Base-by-base conservation (phyloP, 306 rosid species). In the Dryas alaskensis region DNA sequence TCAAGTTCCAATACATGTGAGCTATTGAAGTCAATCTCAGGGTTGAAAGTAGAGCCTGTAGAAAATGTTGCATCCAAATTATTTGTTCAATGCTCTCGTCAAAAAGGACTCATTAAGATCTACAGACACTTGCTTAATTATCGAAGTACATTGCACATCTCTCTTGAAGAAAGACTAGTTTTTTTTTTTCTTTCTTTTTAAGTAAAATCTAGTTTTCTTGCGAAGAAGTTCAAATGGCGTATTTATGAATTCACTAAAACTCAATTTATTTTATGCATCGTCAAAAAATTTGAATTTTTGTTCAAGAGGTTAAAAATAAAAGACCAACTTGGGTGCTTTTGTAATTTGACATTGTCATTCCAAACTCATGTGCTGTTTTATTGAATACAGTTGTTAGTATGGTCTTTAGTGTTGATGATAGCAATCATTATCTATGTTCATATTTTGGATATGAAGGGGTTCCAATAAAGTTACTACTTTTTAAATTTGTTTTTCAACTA, bases 11-110 rank as follows among this genome's bases (percentile, higher is more conserved):
- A 78, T 83, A 92, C 99, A 54, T 84, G 97, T 74, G 96, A 89
- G 59, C 92, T 94, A 80, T 67, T 94, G 59, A 89, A 86, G 87
- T 92, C 99, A 70, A 89, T 94, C 77, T 77, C 96, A 40, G 95
- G 90, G 45, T 77, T 94, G 83, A 94, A 88, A 83, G 97, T 94
- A 73, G 86, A 79, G 73, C 96, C 99, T 8, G 93, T 94, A 69
- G 97, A 94, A 86, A 89, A 90, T 83, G 97, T 90, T 76, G 83
- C 99, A 70, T 90, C 96, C 76, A 94, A 94, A 81, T 82, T 94
- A 80, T 92, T 94, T 83, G 99, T 94, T 70, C 99, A 94, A 75
- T 94, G 99, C 81, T 94, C 99, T 81, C 96, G 97, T 80, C 99
- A 94, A 83, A 92, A 88, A 84, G 97, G 95, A 74, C 97, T 94